Evolutionary conservation across 1,139 yeast species (phyloP), one percentile per base, ranked within the genome.

Genomic region (Magnusiomyces suaveolens): DNA sequence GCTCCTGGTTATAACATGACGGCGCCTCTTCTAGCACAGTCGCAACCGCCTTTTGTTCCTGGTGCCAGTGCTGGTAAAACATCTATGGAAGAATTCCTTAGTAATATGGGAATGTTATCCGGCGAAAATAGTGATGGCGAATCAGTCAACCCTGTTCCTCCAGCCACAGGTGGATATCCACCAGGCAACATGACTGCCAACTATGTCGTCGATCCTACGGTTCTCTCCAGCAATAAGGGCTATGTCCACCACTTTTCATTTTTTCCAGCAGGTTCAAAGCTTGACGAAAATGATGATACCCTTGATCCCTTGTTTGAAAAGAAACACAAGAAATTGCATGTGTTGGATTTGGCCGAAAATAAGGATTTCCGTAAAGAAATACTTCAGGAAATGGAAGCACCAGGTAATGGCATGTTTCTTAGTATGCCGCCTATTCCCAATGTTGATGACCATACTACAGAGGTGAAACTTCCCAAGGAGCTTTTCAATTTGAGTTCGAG

Each of bases 231-330:
- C 38, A 46, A 29, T 24, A 46, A 46, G 23, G 48, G 48, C 4
- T 46, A 26, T 18, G 48, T 46, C 10, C 33, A 46, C 16, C 48
- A 46, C 24, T 26, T 46, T 29, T 46, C 48, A 6, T 46, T 46
- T 46, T 26, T 46, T 10, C 48, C 48, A 16, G 48, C 48, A 2
- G 48, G 48, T 2, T n/a, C 48, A 6, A 18, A n/a, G 14, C 12
- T 46, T 8, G 48, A 46, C 21, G 38, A 26, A 52, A 52, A 33
- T 8, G 21, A 20, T 2, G 2, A 23, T 16, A 25, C 16, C 2
- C 24, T 10, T 38, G 29, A 23, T 20, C 29, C 18, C 8, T 14
- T 36, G 21, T 20, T 23, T 32, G 29, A 46, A 14, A 43, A 46
- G 44, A 36, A 29, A 29, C 12, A 36, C 41, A n/a, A 26, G 38